Conservation (phyloP, 2,329 filamentous ascomycete species). For the Monosporascus sp. region DNA sequence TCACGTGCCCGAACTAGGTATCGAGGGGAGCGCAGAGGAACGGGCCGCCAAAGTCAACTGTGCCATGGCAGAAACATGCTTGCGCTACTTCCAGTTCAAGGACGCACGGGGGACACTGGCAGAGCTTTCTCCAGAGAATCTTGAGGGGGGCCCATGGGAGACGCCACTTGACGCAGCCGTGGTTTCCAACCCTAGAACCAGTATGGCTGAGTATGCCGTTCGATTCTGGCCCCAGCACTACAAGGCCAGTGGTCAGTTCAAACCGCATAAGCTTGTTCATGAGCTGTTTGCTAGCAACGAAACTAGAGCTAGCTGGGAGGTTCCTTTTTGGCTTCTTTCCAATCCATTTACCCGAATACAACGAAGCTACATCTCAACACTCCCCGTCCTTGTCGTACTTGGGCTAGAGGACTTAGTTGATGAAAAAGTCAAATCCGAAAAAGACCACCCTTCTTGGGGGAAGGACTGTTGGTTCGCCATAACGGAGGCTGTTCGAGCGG, state of each 20-base stretch:
- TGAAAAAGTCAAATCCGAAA: background rate
- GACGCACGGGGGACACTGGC: background rate
- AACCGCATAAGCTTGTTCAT: conserved; percentile 1
- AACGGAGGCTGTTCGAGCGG: conserved; percentile 4
- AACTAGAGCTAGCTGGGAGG: conserved; percentile 19
- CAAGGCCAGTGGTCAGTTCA: background rate
- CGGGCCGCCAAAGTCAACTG: background rate
- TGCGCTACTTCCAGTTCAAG: conserved; percentile 1
- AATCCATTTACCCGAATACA: conserved; percentile 5
- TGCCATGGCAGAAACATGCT: conserved; percentile 2
- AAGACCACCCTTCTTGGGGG: background rate
- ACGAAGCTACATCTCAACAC: conserved; percentile 1
- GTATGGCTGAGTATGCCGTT: conserved; percentile 4
- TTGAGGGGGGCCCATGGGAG: background rate
- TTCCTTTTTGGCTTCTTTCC: conserved; percentile 13
- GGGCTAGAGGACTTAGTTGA: conserved; percentile 3
- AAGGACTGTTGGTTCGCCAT: conserved; percentile 4
- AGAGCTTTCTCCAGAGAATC: background rate
- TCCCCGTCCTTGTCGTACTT: conserved; percentile 4
- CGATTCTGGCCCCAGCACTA: conserved; percentile 8
- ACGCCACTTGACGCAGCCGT: background rate
- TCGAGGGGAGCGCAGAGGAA: background rate
- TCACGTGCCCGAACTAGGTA: background rate
- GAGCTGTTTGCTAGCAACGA: background rate
- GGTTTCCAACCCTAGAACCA: background rate